Base-by-base conservation (phyloP, 1,139 yeast genomes). In the Zygosaccharomyces pseudobailii region DNA sequence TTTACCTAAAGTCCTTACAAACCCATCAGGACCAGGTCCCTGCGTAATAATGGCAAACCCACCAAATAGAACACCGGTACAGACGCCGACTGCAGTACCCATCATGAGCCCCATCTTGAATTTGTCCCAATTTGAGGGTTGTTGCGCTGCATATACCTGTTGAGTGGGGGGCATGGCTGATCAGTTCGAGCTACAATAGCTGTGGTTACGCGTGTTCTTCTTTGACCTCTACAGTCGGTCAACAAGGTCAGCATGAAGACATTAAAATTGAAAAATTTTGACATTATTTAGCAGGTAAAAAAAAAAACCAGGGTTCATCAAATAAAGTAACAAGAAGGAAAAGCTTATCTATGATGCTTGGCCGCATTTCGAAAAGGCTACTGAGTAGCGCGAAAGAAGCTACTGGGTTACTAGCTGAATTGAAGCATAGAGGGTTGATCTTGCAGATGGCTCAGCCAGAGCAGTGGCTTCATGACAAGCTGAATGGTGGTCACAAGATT, bases 1-100 rank as follows among this genome's bases (percentile, higher is more conserved):
- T 71, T 90, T 96, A 46, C 98, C 98, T 62, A 94, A 73, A 5
- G 97, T 90, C 72, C 96, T 84, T 83, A 92, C 85, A 51, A 88
- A 88, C 48, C 99, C 99, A 63, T 88, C 87, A 45, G 98, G 97
- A n/a, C 98, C 99, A 17, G 96, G 90, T 13, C 99, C 99, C 56
- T 87, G 83, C 51, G 90, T 94, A 59, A 88, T 71, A 54, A 94
- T 86, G 51, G 97, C 85, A 63, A 87, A 83, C 24, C 96, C 95
- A 53, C 97, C 97, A 66, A 92, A 92, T 57, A 92, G 73, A 45
- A 92, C 87, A 51, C 98, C 98, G 39, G 92, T 90, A 65, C 95
- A 94, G 19, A 90, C 95, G 51, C 98, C 98, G 28, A 89, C 97
- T 23, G 96, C 84, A 42, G 92, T 78, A 48, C 98, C 98, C 97